phyloP scores from a whole-genome alignment of 306 rosid genomes.

The Castanopsis chinensis region DNA sequence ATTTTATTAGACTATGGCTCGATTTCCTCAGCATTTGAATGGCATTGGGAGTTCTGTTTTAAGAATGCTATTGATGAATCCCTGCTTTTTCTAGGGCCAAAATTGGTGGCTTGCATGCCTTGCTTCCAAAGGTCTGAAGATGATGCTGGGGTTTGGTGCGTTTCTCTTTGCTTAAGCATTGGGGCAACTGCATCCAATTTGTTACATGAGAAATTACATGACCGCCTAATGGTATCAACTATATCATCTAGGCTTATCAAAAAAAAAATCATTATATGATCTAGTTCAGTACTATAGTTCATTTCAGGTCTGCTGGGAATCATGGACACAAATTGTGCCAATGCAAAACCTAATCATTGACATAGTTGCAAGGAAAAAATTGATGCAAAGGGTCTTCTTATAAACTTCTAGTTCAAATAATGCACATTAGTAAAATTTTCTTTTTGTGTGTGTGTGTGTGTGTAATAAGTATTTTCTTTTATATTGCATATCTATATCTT shows the following conservation, averaged over 20 bases:
- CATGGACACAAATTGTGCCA: conserved; percentile 13
- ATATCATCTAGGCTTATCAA: not conserved
- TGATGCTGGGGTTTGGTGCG: conserved; percentile 23
- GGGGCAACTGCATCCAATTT: conserved; percentile 20
- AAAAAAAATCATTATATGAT: not conserved
- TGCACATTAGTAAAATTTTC: not conserved
- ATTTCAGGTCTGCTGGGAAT: conserved; percentile 21
- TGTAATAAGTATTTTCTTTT: too few species aligned
- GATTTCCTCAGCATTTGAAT: conserved; percentile 4
- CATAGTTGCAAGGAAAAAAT: conserved; percentile 4
- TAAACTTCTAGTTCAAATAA: conserved; percentile 11
- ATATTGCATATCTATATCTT: not conserved
- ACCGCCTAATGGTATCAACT: conserved; percentile 11
- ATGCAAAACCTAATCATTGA: conserved; percentile 12
- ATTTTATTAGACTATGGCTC: not conserved
- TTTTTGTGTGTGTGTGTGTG: not conserved
- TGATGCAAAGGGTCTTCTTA: conserved; percentile 1
- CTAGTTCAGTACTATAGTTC: conserved; percentile 13
- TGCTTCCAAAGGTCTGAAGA: conserved; percentile 39
- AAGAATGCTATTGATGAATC: conserved; percentile 34
- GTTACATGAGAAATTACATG: not conserved
- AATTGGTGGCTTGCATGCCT: conserved; percentile 47
- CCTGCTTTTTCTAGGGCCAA: conserved; percentile 48
- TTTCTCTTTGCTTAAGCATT: conserved; percentile 17
- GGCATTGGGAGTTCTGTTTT: conserved; percentile 9